A percentile compares a stretch with the other conserved stretches of the same genome.
Evolutionary conservation across 306 rosid species (phyloP).

Genomic region (Erythrophleum fordii): DNA sequence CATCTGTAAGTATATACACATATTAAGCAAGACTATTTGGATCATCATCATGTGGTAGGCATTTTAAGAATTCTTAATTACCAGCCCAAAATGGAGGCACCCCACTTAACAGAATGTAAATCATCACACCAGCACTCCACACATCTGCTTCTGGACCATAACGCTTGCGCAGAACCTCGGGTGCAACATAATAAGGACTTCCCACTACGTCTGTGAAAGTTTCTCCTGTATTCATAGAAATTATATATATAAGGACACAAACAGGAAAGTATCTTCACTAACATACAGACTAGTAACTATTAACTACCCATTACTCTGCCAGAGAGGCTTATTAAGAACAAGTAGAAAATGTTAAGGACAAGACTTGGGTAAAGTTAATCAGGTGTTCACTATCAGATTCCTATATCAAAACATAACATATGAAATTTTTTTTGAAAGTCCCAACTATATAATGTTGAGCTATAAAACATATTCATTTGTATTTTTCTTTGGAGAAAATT

Average conservation of each 20-base stretch:
- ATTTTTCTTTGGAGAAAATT: no score
- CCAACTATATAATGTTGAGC: no score
- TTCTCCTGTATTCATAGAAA: conserved; percentile 54
- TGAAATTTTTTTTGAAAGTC: no score
- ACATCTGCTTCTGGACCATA: conserved; percentile 90
- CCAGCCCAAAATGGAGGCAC: conserved; percentile 89
- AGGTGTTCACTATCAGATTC: no score
- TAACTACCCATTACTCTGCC: background rate
- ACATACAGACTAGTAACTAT: background rate
- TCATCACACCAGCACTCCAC: conserved; percentile 90
- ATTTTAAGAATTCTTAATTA: conserved; percentile 39
- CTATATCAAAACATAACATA: no score
- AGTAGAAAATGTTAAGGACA: no score
- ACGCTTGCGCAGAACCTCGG: conserved; percentile 60
- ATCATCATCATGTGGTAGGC: conserved; percentile 1
- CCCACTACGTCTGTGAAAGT: conserved; percentile 73
- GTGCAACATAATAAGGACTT: conserved; percentile 85
- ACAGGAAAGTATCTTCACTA: background rate
- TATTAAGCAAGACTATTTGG: background rate
- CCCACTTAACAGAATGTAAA: conserved; percentile 81
- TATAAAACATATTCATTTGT: no score
- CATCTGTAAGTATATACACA: background rate
- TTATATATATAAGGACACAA: background rate
- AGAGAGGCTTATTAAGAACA: background rate
- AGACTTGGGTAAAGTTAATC: no score